Base-by-base conservation (phyloP, 352 stramenopile genomes). In the Aphanomyces cochlioides region DNA sequence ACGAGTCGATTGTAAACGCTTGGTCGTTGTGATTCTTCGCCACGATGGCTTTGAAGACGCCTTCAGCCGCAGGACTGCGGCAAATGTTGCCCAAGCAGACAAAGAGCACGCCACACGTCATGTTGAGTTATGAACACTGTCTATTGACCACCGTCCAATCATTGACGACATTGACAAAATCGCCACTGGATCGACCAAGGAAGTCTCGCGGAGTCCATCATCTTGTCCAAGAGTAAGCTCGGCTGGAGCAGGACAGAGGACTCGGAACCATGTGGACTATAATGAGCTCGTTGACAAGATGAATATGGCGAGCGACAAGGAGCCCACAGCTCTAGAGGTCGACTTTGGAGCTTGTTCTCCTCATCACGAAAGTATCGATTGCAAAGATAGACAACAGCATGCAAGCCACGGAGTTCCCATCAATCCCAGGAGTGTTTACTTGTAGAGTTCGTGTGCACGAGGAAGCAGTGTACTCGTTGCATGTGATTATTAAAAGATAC, bases 11-110 rank as follows among this genome's bases (percentile, higher is more conserved):
- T 58, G 68, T 73, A 66, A 91, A 90, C 4, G n/a, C 56, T 38
- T 56, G 40, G n/a, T 17, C 43, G 36, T 67, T 47, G 36, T 65
- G 36, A 41, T 15, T 72, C 34, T 57, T 61, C 12, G 77, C 78
- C 45, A 93, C 85, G 21, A 96, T 83, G n/a, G 78, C 78, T 67
- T 91, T 90, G 72, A 97, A 88, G 47, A 96, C 83, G 7, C 80
- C 89, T 66, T 96, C 90, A 39, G 81, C 90, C 36, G 85, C 75
- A 6, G 87, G 85, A 64, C 84, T 93, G 41, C 90, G 87, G 77
- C 89, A 96, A 65, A 97, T 96, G 57, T 97, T 97, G 48, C 90
- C 90, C 45, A 97, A 77, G 69, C 90, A 97, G 61, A 97, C 87
- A 63, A 97, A 97, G 71, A 96, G 56, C 64, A 97, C 88, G 57